These are phyloP conservation scores for Pseudevernia furfuracea DNA, from an alignment of 495 filamentous ascomycete genomes.

Conservation along the genomic window DNA sequence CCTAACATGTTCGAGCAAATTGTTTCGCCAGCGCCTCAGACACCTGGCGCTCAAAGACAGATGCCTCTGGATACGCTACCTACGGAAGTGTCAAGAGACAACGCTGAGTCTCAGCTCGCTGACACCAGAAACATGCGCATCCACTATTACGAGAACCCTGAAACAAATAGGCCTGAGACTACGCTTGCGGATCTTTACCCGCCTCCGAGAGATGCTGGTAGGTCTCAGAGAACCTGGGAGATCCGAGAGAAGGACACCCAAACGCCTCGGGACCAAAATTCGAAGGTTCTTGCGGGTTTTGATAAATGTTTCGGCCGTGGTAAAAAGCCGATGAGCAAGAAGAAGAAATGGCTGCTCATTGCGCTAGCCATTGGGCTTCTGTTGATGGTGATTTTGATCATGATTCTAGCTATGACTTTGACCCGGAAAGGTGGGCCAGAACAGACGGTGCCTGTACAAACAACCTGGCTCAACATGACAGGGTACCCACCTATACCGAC, in stretches of 20 bases:
- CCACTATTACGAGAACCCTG: not conserved
- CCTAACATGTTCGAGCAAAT: conserved; percentile 23
- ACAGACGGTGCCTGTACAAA: conserved; percentile 38
- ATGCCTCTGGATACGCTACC: conserved; percentile 36
- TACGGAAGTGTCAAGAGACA: conserved; percentile 4
- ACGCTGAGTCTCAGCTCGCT: not conserved
- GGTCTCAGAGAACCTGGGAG: conserved; percentile 46
- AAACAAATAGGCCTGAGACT: conserved; percentile 32
- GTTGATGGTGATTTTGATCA: conserved; percentile 49
- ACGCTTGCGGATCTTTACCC: conserved; percentile 51
- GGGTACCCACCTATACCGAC: conserved; percentile 80
- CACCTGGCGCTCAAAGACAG: conserved; percentile 27
- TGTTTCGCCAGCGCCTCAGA: conserved; percentile 25
- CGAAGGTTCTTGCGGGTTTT: conserved; percentile 2
- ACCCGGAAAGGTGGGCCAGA: conserved; percentile 34
- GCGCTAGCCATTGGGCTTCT: conserved; percentile 47
- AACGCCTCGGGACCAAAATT: conserved; percentile 38
- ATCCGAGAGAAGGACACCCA: conserved; percentile 55
- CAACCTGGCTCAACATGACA: conserved; percentile 74
- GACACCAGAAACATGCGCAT: not conserved
- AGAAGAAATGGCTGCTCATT: conserved; percentile 53
- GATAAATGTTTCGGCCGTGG: conserved; percentile 10
- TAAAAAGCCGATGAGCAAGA: conserved; percentile 37
- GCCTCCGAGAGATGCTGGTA: conserved; percentile 45
- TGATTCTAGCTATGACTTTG: conserved; percentile 55